These are phyloP conservation scores for Monosporascus cannonballus DNA, from an alignment of 2,329 filamentous ascomycete genomes.

Conservation along the genomic window DNA sequence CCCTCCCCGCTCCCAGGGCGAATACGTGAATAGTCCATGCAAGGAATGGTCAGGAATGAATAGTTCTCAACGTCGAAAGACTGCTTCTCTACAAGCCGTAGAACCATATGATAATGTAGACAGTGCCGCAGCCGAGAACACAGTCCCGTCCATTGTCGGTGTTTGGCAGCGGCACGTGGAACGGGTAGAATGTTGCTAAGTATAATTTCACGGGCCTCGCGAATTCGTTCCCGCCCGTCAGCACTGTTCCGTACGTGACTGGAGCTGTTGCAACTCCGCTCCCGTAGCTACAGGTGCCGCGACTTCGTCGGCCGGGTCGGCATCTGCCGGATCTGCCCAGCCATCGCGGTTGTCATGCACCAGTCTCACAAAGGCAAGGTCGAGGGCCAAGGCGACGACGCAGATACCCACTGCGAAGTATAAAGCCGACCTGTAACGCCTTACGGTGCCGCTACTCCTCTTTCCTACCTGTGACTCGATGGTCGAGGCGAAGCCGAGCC, in stretches of 20 bases:
- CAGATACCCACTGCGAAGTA: slow-evolving; percentile 10
- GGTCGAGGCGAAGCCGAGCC: slow-evolving; percentile 37
- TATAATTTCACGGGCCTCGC: too few species aligned
- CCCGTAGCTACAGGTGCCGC: slow-evolving; percentile 5
- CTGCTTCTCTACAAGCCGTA: too few species aligned
- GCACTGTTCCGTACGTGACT: slow-evolving; percentile 2
- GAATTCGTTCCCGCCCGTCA: background rate
- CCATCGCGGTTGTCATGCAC: slow-evolving; percentile 11
- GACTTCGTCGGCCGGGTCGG: slow-evolving; percentile 7
- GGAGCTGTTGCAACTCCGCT: slow-evolving; percentile 7
- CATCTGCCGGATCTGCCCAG: slow-evolving; percentile 9
- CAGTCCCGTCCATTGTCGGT: too few species aligned
- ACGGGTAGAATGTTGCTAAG: too few species aligned
- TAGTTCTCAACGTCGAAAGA: too few species aligned
- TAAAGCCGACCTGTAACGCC: slow-evolving; percentile 7
- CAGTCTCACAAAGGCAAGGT: slow-evolving; percentile 2
- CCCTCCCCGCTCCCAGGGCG: too few species aligned
- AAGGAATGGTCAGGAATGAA: too few species aligned
- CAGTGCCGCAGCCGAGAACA: too few species aligned
- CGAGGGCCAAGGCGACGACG: slow-evolving; percentile 6
- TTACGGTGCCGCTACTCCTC: background rate
- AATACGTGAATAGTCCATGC: too few species aligned
- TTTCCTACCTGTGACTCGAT: slow-evolving; percentile 13
- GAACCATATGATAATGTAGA: too few species aligned
- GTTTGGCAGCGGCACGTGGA: too few species aligned